phyloP scores from a whole-genome alignment of 1,139 yeast species.

The Pichia terricola region DNA sequence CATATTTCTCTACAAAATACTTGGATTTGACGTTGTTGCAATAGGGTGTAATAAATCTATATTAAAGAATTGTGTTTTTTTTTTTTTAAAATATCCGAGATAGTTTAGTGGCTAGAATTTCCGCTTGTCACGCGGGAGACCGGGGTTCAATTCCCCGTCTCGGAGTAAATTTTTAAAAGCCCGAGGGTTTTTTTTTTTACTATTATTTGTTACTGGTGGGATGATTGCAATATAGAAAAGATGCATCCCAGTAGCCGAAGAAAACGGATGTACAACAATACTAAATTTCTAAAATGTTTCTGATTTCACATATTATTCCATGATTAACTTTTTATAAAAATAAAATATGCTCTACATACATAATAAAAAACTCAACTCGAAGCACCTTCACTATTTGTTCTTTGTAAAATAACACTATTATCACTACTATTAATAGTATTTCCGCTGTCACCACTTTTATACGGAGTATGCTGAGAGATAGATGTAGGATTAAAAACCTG shows the following conservation, averaged over 20 bases:
- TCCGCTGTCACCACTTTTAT: neutral
- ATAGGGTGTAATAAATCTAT: too few species aligned
- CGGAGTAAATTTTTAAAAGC: conserved; percentile 8
- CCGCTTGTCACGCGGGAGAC: conserved; percentile 16
- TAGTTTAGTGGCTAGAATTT: conserved; percentile 15
- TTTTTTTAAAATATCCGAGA: conserved; percentile 9
- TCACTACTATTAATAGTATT: neutral
- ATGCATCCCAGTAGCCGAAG: too few species aligned
- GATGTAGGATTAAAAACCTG: conserved; percentile 5
- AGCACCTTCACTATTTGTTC: neutral
- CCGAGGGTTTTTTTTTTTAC: neutral
- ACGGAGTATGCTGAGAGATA: neutral
- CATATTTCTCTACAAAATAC: too few species aligned
- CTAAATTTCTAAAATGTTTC: neutral
- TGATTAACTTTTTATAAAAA: neutral
- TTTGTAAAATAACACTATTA: too few species aligned
- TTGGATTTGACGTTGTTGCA: too few species aligned
- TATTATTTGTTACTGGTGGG: too few species aligned
- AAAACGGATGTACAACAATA: too few species aligned
- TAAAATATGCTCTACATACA: neutral
- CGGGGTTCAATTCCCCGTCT: conserved; percentile 15
- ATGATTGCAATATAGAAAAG: too few species aligned
- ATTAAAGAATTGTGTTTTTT: too few species aligned
- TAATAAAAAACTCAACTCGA: neutral
- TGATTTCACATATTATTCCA: neutral